Percentiles rank a stretch among this genome's conserved stretches.
Evolutionary conservation across 2,329 filamentous ascomycete genomes (phyloP).

Genomic region (Fusarium coicis): DNA sequence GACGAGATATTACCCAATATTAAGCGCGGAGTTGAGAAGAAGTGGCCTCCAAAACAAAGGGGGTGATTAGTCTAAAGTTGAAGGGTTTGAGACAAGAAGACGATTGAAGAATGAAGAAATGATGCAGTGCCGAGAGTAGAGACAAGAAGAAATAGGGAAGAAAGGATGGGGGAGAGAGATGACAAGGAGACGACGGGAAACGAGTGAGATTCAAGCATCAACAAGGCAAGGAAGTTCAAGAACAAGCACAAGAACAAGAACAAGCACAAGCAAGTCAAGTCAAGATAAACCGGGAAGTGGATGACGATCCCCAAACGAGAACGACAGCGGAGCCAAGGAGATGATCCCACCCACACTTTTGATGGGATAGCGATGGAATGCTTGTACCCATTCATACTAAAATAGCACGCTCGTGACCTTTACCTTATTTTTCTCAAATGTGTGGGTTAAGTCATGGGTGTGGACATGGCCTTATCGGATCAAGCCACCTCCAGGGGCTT

Average conservation of each 20-base stretch:
- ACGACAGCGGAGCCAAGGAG: conserved; percentile 23
- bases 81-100: conserved; percentile 18
- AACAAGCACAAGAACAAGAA: conserved; percentile 7
- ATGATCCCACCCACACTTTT: conserved; percentile 32
- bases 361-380: background rate
- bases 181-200: conserved; percentile 21
- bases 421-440: conserved; percentile 10
- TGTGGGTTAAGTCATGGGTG: conserved; percentile 6
- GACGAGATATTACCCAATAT: conserved; percentile 34
- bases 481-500: conserved; percentile 39
- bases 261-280: background rate
- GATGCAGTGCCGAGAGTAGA: conserved; percentile 11
- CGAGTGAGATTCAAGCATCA: conserved; percentile 24
- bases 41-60: conserved; percentile 32
- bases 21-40: conserved; percentile 23
- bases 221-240: conserved; percentile 16
- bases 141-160: conserved; percentile 1
- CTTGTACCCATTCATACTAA: conserved; percentile 21
- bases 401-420: conserved; percentile 22
- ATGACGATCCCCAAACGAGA: conserved; percentile 44
- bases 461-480: conserved; percentile 42
- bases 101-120: conserved; percentile 12
- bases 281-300: conserved; percentile 40
- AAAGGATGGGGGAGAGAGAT: conserved; percentile 1
- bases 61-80: conserved; percentile 20